These are phyloP conservation scores for Pontederia crassipes DNA, from an alignment of 176 grass and related monocot species.

Conservation along the genomic window DNA sequence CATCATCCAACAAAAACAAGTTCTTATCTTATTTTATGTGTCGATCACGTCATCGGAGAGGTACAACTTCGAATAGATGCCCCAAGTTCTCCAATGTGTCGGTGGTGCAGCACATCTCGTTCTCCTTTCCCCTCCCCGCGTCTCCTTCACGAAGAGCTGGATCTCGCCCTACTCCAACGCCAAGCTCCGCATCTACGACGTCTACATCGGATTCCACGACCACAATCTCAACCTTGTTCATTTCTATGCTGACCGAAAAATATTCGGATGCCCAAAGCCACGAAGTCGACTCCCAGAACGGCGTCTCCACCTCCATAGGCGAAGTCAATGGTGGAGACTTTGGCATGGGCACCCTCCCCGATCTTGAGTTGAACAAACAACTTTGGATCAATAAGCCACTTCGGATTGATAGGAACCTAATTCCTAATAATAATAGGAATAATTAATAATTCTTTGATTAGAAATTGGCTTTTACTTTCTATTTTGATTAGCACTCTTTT, in stretches of 20 bases:
- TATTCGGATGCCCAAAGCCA: slow-evolving; percentile 90
- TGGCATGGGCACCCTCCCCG: too few species aligned
- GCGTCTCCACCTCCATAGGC: too few species aligned
- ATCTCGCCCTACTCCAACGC: slow-evolving; percentile 74
- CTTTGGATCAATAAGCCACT: too few species aligned
- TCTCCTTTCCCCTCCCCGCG: slow-evolving; percentile 87
- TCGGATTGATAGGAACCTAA: too few species aligned
- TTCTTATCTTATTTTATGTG: too few species aligned
- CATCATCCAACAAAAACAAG: too few species aligned
- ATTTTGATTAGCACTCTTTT: too few species aligned
- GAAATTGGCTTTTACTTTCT: too few species aligned
- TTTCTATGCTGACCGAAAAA: slow-evolving; percentile 82
- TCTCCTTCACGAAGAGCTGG: slow-evolving; percentile 69
- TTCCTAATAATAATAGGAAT: too few species aligned
- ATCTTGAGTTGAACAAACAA: too few species aligned
- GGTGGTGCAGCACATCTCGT: slow-evolving; percentile 46
- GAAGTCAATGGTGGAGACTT: too few species aligned
- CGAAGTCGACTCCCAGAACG: slow-evolving; percentile 32
- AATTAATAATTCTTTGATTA: too few species aligned
- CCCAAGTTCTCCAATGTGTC: slow-evolving; percentile 59
- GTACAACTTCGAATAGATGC: slow-evolving; percentile 51
- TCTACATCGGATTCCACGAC: slow-evolving; percentile 94
- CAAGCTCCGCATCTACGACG: slow-evolving; percentile 83
- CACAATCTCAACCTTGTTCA: slow-evolving; percentile 52
- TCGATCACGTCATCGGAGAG: slow-evolving; percentile 78